Percentiles rank a stretch among this genome's conserved stretches.
Conservation (phyloP, 2,329 filamentous ascomycete genomes). For the Xylaria sp. region DNA sequence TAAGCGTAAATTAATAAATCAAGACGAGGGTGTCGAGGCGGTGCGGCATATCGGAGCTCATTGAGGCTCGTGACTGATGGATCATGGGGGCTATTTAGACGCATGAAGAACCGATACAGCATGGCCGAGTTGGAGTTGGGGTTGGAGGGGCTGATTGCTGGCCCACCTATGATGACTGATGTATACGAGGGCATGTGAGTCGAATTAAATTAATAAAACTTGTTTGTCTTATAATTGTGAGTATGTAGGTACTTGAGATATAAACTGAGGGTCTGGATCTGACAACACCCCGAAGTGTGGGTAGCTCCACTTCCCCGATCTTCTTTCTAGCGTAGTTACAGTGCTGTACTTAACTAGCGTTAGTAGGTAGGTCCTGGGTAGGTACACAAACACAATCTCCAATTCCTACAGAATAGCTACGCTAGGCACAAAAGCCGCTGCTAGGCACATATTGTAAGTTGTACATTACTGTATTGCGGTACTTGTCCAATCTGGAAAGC, state of each 20-base stretch:
- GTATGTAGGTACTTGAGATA: neutral
- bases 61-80: neutral
- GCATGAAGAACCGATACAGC: neutral
- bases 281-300: slow-evolving; percentile 3
- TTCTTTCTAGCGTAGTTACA: neutral
- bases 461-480: slow-evolving; percentile 5
- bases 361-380: neutral
- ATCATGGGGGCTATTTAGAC: neutral
- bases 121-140: neutral
- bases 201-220: neutral
- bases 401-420: too few relatives aligned
- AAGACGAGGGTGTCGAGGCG: neutral
- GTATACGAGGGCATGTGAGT: neutral
- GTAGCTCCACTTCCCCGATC: slow-evolving; percentile 14
- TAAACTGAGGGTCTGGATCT: neutral
- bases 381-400: neutral
- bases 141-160: neutral
- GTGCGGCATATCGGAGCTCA: neutral
- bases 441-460: neutral
- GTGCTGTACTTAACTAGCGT: too few relatives aligned
- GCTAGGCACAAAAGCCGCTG: neutral
- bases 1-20: neutral
- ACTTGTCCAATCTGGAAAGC: slow-evolving; percentile 16
- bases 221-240: neutral
- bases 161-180: neutral